Percentiles rank a stretch among this genome's conserved stretches.
Evolutionary conservation across 768 basidiomycete species (phyloP).

Genomic region (Peribolospora baueri): DNA sequence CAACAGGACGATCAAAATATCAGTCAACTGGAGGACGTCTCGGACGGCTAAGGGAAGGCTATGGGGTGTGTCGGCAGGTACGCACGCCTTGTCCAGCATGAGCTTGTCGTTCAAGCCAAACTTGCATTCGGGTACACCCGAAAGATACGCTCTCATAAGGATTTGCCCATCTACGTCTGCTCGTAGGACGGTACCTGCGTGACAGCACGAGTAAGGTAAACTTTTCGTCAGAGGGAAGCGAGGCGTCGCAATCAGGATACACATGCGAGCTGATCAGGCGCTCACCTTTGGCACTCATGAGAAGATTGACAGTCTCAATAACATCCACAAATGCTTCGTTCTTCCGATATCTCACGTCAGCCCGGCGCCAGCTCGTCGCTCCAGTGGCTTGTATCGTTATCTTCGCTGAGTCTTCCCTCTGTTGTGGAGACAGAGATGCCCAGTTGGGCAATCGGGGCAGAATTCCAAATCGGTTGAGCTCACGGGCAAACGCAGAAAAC

Average conservation of each 20-base stretch:
- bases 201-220: neutral
- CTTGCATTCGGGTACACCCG: constrained; percentile 94
- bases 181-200: constrained; percentile 64
- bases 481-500: no score
- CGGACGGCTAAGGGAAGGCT: neutral
- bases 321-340: constrained; percentile 99
- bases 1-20: neutral
- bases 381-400: constrained; percentile 96
- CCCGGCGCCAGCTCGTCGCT: constrained; percentile 79
- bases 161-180: constrained; percentile 96
- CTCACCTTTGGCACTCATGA: constrained; percentile 86
- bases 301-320: constrained; percentile 81
- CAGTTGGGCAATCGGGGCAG: no score
- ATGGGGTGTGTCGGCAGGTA: constrained; percentile 20
- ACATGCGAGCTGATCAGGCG: constrained; percentile 6
- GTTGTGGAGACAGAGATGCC: neutral
- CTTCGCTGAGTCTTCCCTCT: constrained; percentile 84
- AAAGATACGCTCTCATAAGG: constrained; percentile 88
- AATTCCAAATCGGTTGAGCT: neutral
- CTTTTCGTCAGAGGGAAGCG: neutral
- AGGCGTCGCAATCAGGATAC: neutral
- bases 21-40: no score
- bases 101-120: constrained; percentile 97
- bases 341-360: constrained; percentile 95
- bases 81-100: constrained; percentile 51